These are phyloP conservation scores for Volvox africanus DNA, from an alignment of 139 green algal species.

Conservation along the genomic window DNA sequence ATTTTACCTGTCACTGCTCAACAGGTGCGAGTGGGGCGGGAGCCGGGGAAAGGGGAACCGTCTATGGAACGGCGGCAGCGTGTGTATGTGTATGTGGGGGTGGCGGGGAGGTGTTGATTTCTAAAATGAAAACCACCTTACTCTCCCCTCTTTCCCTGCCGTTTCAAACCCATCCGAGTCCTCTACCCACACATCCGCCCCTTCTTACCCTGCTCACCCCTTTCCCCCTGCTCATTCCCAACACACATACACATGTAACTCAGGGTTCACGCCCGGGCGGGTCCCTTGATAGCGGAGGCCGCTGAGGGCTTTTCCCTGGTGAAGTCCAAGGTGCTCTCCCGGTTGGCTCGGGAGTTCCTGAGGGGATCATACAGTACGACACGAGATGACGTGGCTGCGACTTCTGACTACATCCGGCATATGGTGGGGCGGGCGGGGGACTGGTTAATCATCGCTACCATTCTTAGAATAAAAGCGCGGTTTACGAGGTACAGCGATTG, in stretches of 20 bases:
- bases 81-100: not conserved
- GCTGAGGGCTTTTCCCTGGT: slow-evolving; percentile 54
- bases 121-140: not conserved
- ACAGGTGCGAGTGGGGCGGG: slow-evolving; percentile 36
- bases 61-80: not conserved
- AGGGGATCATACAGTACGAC: slow-evolving; percentile 48
- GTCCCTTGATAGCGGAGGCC: slow-evolving; percentile 57
- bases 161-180: not conserved
- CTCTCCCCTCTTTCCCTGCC: not conserved
- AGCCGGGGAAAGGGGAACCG: not conserved
- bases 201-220: not conserved
- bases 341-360: slow-evolving; percentile 50
- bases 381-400: slow-evolving; percentile 52
- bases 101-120: not conserved
- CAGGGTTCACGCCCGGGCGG: slow-evolving; percentile 55
- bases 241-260: too few relatives aligned
- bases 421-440: slow-evolving; percentile 23
- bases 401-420: slow-evolving; percentile 38
- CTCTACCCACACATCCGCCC: not conserved
- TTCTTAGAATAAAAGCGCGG: too few relatives aligned
- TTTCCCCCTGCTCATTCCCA: too few relatives aligned
- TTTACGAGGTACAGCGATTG: too few relatives aligned
- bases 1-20: slow-evolving; percentile 59
- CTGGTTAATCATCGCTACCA: too few relatives aligned
- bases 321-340: slow-evolving; percentile 51